A percentile compares a stretch with the other conserved stretches of the same genome.
Conservation (phyloP, 306 rosid genomes). For the Argentina anserina region DNA sequence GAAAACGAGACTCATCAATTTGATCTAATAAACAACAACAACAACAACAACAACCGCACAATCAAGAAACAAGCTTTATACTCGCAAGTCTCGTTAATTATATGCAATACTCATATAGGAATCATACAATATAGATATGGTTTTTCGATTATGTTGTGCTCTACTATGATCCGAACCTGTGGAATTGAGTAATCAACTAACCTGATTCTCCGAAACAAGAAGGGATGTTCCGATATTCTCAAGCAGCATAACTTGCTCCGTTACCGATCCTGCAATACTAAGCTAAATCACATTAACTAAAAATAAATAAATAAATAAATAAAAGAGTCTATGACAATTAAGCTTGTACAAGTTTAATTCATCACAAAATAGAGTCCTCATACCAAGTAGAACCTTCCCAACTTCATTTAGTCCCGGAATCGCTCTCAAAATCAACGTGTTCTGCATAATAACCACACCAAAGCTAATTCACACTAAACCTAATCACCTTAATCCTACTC, state of each 20-base stretch:
- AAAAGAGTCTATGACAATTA: background rate
- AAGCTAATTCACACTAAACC: background rate
- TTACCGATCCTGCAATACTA: conserved; percentile 59
- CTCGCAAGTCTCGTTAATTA: too few relatives aligned
- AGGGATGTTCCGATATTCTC: conserved; percentile 97
- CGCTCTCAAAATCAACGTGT: conserved; percentile 83
- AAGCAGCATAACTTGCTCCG: conserved; percentile 95
- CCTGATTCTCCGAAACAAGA: conserved; percentile 93
- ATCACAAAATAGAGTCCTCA: background rate
- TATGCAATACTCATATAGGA: background rate
- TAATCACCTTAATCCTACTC: background rate
- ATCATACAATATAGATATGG: background rate
- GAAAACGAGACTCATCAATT: too few relatives aligned
- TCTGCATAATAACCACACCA: conserved; percentile 42
- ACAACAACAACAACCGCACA: too few relatives aligned
- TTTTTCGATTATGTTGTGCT: background rate
- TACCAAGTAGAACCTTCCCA: conserved; percentile 79
- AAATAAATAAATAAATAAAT: background rate
- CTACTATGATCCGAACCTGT: background rate
- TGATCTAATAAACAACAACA: too few relatives aligned
- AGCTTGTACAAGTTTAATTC: background rate
- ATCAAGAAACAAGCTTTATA: too few relatives aligned
- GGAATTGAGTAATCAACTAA: conserved; percentile 27
- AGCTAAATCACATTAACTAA: background rate
- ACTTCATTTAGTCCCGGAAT: conserved; percentile 83